Evolutionary conservation across 2,329 filamentous ascomycete species (phyloP).

Genomic region (Cladophialophora exuberans): DNA sequence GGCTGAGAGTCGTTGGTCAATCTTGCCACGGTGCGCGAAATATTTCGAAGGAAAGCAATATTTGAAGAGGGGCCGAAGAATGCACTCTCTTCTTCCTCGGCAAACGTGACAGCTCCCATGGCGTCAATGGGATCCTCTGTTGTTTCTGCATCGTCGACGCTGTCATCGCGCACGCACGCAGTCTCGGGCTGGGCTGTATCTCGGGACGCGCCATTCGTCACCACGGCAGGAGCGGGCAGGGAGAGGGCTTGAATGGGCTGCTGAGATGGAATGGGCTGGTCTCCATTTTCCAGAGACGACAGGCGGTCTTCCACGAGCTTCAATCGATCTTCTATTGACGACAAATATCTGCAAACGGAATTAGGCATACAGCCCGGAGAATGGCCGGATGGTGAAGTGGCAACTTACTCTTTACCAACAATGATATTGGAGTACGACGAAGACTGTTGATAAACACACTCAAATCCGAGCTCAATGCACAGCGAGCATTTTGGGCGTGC

Average conservation of each 20-base stretch:
- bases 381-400: not conserved
- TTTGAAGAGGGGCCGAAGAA: conserved; percentile 48
- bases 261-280: not conserved
- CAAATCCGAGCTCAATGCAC: conserved; percentile 45
- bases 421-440: conserved; percentile 12
- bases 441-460: conserved; percentile 43
- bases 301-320: conserved; percentile 17
- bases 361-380: not conserved
- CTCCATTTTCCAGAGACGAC: conserved; percentile 5
- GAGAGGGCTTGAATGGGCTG: not conserved
- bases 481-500: conserved; percentile 46
- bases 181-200: conserved; percentile 1
- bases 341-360: conserved; percentile 2
- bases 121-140: conserved; percentile 35
- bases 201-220: conserved; percentile 9
- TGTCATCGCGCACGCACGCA: conserved; percentile 2
- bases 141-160: conserved; percentile 15
- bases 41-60: conserved; percentile 45
- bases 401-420: conserved; percentile 17
- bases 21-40: conserved; percentile 38
- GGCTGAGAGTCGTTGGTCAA: conserved; percentile 11
- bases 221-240: not conserved
- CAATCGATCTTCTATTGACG: conserved; percentile 13
- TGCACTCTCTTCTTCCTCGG: conserved; percentile 40
- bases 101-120: conserved; percentile 39